phyloP scores from a whole-genome alignment of 1,284 basidiomycete species.

The Boletus calvinii region DNA sequence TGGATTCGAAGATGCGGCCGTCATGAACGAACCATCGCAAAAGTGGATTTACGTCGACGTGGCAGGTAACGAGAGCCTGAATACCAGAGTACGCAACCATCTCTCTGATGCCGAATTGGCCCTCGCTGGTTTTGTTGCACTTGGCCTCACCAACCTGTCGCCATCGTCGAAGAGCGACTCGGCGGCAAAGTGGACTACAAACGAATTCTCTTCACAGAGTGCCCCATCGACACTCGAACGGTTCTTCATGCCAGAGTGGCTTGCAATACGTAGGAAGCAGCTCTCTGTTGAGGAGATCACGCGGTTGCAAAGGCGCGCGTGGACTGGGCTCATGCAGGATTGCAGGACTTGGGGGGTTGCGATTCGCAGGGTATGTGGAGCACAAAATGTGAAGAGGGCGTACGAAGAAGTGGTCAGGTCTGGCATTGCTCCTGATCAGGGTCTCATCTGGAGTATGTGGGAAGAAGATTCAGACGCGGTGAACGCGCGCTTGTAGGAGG shows the following conservation, averaged over 20 bases:
- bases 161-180: constrained; percentile 39
- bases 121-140: constrained; percentile 44
- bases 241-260: constrained; percentile 70
- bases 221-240: constrained; percentile 37
- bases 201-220: constrained; percentile 31
- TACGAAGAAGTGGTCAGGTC: constrained; percentile 45
- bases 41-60: constrained; percentile 63
- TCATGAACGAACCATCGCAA: constrained; percentile 27
- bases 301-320: constrained; percentile 49
- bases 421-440: constrained; percentile 52
- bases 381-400: constrained; percentile 43
- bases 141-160: constrained; percentile 55
- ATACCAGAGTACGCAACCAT: constrained; percentile 41
- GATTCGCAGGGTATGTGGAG: constrained; percentile 47
- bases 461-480: constrained; percentile 26
- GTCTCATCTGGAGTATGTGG: constrained; percentile 65
- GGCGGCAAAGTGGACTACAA: constrained; percentile 38
- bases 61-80: constrained; percentile 52
- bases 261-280: constrained; percentile 49
- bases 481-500: constrained; percentile 19
- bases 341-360: constrained; percentile 51
- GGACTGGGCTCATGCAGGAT: constrained; percentile 55
- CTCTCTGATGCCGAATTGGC: constrained; percentile 36
- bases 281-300: constrained; percentile 47
- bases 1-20: constrained; percentile 33